phyloP scores from a whole-genome alignment of 305 asterid species.

The Rubia tinctorum region DNA sequence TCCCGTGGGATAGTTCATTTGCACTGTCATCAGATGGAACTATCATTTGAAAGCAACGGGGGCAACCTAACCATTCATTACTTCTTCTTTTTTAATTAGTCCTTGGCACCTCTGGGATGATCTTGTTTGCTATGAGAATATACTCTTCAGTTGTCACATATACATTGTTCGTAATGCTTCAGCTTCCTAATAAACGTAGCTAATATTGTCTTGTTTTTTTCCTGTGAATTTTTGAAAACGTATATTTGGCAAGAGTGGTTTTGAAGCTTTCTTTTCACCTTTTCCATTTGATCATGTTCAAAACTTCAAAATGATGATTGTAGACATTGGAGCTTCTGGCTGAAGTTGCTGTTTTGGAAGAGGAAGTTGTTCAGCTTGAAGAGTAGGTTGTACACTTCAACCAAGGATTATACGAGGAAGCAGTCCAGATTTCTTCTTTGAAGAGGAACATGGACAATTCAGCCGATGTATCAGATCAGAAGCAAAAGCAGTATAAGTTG shows the following conservation, averaged over 20 bases:
- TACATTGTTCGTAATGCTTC: not conserved
- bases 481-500: too few relatives aligned
- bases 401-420: too few relatives aligned
- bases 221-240: not conserved
- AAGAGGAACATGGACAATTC: too few relatives aligned
- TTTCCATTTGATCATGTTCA: constrained; percentile 20
- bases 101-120: not conserved
- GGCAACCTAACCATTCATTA: not conserved
- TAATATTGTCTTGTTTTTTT: not conserved
- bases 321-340: too few relatives aligned
- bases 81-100: not conserved
- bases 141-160: not conserved
- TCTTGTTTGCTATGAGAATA: not conserved
- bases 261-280: not conserved
- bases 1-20: not conserved
- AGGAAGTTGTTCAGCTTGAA: too few relatives aligned
- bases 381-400: too few relatives aligned
- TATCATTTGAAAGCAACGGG: not conserved
- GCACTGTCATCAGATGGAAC: not conserved
- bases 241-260: not conserved
- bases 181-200: constrained; percentile 1
- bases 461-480: too few relatives aligned
- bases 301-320: too few relatives aligned
- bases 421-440: too few relatives aligned
- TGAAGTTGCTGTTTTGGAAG: too few relatives aligned